Evolutionary conservation across 1,284 basidiomycete species (phyloP).

Genomic region (Cryptococcus neoformans): DNA sequence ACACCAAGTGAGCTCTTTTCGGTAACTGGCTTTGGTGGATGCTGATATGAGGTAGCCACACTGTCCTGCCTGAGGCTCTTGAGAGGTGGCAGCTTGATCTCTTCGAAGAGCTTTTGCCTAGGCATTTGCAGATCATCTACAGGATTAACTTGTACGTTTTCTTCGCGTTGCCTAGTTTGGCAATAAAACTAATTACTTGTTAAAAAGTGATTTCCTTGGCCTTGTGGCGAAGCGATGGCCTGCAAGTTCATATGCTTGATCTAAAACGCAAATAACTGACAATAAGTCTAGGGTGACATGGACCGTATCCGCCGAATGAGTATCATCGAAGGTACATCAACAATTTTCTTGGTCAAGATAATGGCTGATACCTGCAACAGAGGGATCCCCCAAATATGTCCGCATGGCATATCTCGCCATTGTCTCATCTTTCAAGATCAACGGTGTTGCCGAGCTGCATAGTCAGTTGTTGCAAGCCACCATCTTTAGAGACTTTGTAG

Average conservation of each 20-base stretch:
- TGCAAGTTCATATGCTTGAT: conserved; percentile 23
- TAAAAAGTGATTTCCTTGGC: conserved; percentile 49
- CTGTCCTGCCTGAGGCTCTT: conserved; percentile 47
- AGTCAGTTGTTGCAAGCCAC: conserved; percentile 57
- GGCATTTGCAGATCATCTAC: conserved; percentile 66
- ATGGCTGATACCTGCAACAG: conserved; percentile 45
- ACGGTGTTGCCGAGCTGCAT: conserved; percentile 88
- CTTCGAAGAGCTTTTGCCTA: conserved; percentile 73
- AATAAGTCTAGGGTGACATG: too few species aligned
- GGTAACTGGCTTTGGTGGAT: conserved; percentile 5
- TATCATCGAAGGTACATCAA: conserved; percentile 66
- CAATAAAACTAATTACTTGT: background rate
- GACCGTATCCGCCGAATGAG: conserved; percentile 63
- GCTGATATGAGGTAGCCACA: conserved; percentile 19
- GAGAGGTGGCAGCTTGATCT: conserved; percentile 85
- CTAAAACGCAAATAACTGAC: too few species aligned
- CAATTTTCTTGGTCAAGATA: conserved; percentile 20
- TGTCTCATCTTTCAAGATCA: conserved; percentile 71
- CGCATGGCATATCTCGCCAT: conserved; percentile 71
- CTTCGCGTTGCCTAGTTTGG: background rate
- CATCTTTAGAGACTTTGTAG: conserved; percentile 78
- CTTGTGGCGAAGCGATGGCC: conserved; percentile 85
- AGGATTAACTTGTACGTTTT: conserved; percentile 62
- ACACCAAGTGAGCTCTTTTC: conserved; percentile 60
- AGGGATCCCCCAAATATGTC: conserved; percentile 77